phyloP scores from a whole-genome alignment of 495 filamentous ascomycete species.

The Penicillium paradoxum region DNA sequence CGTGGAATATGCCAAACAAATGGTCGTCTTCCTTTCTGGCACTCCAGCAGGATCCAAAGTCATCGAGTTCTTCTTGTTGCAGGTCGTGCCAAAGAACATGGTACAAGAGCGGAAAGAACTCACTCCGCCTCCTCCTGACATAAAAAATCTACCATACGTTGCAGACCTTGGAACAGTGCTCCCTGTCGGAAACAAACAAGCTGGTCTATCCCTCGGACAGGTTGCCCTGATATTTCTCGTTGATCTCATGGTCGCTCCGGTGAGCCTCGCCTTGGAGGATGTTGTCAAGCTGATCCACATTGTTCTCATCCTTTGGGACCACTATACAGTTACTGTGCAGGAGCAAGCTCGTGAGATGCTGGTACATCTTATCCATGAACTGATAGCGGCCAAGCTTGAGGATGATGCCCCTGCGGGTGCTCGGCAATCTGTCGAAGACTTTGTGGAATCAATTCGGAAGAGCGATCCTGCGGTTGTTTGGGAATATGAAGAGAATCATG shows the following conservation, averaged over 20 bases:
- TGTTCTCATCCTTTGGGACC: conserved; percentile 91
- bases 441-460: conserved; percentile 85
- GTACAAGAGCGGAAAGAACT: conserved; percentile 77
- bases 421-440: conserved; percentile 74
- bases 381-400: conserved; percentile 86
- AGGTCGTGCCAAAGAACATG: conserved; percentile 88
- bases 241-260: conserved; percentile 90
- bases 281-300: conserved; percentile 85
- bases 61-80: conserved; percentile 85
- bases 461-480: conserved; percentile 83
- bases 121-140: conserved; percentile 67
- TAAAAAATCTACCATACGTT: conserved; percentile 73
- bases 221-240: conserved; percentile 90
- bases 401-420: conserved; percentile 59
- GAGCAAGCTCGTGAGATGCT: conserved; percentile 97
- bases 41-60: conserved; percentile 89
- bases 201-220: conserved; percentile 86
- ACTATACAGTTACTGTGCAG: conserved; percentile 90
- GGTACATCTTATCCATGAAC: conserved; percentile 93
- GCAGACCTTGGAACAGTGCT: conserved; percentile 76
- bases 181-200: conserved; percentile 84
- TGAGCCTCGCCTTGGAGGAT: conserved; percentile 68
- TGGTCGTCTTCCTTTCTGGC: conserved; percentile 90
- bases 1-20: conserved; percentile 94
- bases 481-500: conserved; percentile 88